Evolutionary conservation across 257 asterid species (phyloP).

Genomic region (Lavandula angustifolia): DNA sequence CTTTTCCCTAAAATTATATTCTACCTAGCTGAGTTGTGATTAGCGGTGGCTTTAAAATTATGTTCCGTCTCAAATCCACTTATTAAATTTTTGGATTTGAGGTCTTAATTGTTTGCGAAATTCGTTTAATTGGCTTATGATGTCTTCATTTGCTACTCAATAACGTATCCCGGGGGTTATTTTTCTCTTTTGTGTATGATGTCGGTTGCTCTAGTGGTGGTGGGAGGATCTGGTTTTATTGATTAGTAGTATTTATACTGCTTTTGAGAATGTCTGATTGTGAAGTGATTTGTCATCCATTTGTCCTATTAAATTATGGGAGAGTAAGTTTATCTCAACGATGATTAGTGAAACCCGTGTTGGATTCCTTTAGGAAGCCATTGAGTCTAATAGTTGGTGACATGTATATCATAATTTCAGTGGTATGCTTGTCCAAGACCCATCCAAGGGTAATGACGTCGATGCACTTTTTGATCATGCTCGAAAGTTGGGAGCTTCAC

Average conservation of each 20-base stretch:
- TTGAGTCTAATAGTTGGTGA: neutral
- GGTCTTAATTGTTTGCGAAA: too few relatives aligned
- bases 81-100: neutral
- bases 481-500: slow-evolving; percentile 69
- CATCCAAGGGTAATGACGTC: slow-evolving; percentile 51
- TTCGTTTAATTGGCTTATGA: too few relatives aligned
- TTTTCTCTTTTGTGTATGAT: too few relatives aligned
- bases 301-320: neutral
- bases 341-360: neutral
- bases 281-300: neutral
- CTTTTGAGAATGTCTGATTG: neutral
- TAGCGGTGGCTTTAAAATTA: slow-evolving; percentile 7
- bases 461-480: slow-evolving; percentile 66
- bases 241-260: neutral
- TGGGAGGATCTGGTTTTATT: slow-evolving; percentile 4
- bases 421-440: slow-evolving; percentile 84
- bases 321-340: too few relatives aligned
- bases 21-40: neutral
- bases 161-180: too few relatives aligned
- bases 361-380: neutral
- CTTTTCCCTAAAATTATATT: neutral
- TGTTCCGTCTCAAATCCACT: neutral
- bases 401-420: slow-evolving; percentile 41
- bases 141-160: too few relatives aligned
- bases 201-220: slow-evolving; percentile 10